These are phyloP conservation scores for Dictyostelium capitatum DNA, from an alignment of 78 protist species.

Conservation along the genomic window DNA sequence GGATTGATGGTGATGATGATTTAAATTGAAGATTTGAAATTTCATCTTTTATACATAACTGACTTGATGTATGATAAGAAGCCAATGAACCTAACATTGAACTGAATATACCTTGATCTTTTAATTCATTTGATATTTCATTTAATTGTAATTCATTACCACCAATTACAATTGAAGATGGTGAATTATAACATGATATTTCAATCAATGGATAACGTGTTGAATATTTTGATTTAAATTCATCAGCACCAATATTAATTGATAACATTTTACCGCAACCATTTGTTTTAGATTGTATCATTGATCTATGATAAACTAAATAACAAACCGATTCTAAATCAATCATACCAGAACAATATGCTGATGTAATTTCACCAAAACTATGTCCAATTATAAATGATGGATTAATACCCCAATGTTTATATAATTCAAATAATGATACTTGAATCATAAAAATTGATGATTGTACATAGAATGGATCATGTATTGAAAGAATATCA, in stretches of 20 bases:
- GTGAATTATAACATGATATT: slow-evolving; percentile 36
- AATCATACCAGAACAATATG: slow-evolving; percentile 15
- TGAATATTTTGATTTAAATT: not conserved
- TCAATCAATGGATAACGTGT: not conserved
- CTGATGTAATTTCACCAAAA: slow-evolving; percentile 30
- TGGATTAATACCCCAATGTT: slow-evolving; percentile 10
- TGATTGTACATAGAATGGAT: too few species aligned
- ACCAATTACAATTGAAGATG: slow-evolving; percentile 4
- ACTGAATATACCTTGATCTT: not conserved
- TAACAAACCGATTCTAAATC: not conserved
- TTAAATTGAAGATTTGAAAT: not conserved
- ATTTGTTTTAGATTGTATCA: not conserved
- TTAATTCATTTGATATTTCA: not conserved
- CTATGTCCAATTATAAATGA: slow-evolving; percentile 22
- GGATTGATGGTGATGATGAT: not conserved
- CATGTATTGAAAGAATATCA: too few species aligned
- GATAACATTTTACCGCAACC: slow-evolving; percentile 37
- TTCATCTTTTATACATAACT: not conserved
- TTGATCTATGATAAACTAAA: not conserved
- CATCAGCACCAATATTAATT: not conserved
- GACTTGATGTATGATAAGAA: not conserved
- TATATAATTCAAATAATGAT: slow-evolving; percentile 17
- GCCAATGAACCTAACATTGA: not conserved
- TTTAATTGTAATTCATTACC: slow-evolving; percentile 1
- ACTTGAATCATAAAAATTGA: too few species aligned